Base-by-base conservation (phyloP, 2,329 filamentous ascomycete species). In the Diaporthe vexans region DNA sequence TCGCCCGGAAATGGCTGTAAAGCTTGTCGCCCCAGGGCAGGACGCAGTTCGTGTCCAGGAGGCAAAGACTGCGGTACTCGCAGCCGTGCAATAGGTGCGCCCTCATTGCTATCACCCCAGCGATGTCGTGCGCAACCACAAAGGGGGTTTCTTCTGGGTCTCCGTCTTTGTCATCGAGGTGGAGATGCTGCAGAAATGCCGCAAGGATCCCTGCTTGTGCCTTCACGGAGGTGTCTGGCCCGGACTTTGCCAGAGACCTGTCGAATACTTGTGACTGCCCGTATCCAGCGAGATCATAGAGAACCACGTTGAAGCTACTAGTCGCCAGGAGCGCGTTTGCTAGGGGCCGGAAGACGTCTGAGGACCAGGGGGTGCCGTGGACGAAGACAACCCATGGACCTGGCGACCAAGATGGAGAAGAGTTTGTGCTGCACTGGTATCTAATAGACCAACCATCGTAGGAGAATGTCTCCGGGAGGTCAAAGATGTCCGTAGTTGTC, bases 341-440 rank as follows among this genome's bases (percentile, higher is more conserved):
- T 3, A 68, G 2, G 1, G 63, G 63, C 9, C 33, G 29, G 63
- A 54, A 68, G n/a, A 68, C 48, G 63, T 54, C 48, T 8, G 63
- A 68, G n/a, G 63, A 54, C 63, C 63, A 68, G 5, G 48, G 63
- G 6, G 63, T 68, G 13, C 63, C 63, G n/a, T 68, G 63, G n/a
- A 68, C 63, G 33, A 68, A 68, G 21, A 68, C 63, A 9, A 68
- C 48, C 48, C 63, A 68, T 8, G 63, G 48, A 1, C 10, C 26
- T 40, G 48, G 13, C 17, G 33, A 24, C 19, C 29, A 21, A 15
- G 46, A 24, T 10, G 26, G 9, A 29, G 24, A 33, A 13, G 37
- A 7, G n/a, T 52, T 37, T 4, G 35, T 4, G 35, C 8, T 9
- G 35, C 6, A 3, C 35, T 9, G 35, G 35, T 9, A 29, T 29